Evolutionary conservation across 129 eudicot species (phyloP).

Genomic region (Cynara cardunculus): DNA sequence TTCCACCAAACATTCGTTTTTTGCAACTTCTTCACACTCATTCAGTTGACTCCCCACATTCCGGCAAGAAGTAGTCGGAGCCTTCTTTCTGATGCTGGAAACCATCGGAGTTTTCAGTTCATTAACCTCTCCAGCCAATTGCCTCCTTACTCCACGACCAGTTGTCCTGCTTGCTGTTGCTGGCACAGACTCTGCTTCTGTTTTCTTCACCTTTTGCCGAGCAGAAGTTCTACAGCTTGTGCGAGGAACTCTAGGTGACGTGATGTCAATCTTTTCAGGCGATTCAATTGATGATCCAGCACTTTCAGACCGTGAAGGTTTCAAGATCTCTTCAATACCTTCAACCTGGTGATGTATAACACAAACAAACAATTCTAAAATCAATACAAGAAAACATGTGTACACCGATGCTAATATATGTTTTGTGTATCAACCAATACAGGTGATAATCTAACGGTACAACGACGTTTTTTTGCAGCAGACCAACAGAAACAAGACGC

Average conservation of each 20-base stretch:
- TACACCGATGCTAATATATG: background rate
- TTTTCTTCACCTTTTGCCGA: constrained; percentile 12
- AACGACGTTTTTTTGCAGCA: background rate
- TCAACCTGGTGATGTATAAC: constrained; percentile 37
- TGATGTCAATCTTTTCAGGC: constrained; percentile 29
- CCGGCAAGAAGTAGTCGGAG: constrained; percentile 11
- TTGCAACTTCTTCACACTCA: constrained; percentile 25
- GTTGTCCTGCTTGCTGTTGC: constrained; percentile 27
- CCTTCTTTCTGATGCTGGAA: constrained; percentile 30
- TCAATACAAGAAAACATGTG: background rate
- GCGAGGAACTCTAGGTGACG: constrained; percentile 32
- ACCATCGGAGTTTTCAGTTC: constrained; percentile 30
- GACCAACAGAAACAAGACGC: background rate
- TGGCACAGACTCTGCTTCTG: constrained; percentile 17
- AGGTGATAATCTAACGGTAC: background rate
- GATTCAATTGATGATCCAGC: constrained; percentile 45
- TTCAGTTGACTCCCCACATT: constrained; percentile 23
- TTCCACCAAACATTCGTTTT: background rate
- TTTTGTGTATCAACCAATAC: background rate
- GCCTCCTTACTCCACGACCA: constrained; percentile 33
- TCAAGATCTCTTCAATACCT: constrained; percentile 59
- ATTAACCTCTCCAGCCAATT: constrained; percentile 21
- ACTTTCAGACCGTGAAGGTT: constrained; percentile 24
- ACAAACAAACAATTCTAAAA: background rate
- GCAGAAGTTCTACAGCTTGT: constrained; percentile 39